Conservation (phyloP, 441 rosid genomes). For the Dalechampia spathulata region DNA sequence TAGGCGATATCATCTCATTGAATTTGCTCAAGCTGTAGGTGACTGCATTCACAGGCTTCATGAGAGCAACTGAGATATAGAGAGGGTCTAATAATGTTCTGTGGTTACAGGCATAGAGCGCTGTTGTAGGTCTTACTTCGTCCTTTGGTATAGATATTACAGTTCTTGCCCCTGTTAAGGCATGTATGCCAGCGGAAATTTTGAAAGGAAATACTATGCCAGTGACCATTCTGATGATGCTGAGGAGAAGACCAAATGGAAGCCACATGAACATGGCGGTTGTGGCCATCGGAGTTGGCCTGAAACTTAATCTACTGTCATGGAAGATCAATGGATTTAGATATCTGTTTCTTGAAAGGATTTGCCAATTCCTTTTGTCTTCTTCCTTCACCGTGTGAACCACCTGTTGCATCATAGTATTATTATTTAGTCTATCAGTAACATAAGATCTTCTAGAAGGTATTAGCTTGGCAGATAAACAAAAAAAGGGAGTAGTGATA, state of each 20-base stretch:
- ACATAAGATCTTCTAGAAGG: no score
- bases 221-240: slow-evolving; percentile 45
- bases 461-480: no score
- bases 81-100: slow-evolving; percentile 85
- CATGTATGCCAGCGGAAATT: slow-evolving; percentile 44
- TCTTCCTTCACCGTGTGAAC: slow-evolving; percentile 44
- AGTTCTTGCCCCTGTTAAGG: slow-evolving; percentile 29
- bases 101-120: slow-evolving; percentile 77
- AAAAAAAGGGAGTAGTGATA: no score
- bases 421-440: no score
- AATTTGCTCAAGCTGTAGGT: slow-evolving; percentile 86
- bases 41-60: slow-evolving; percentile 67
- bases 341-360: slow-evolving; percentile 51
- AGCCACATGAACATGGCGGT: slow-evolving; percentile 69
- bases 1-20: slow-evolving; percentile 78
- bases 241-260: slow-evolving; percentile 51
- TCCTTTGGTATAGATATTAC: slow-evolving; percentile 18
- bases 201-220: slow-evolving; percentile 63
- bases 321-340: slow-evolving; percentile 87
- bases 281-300: slow-evolving; percentile 78
- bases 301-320: slow-evolving; percentile 90
- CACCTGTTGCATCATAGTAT: slow-evolving; percentile 38
- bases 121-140: slow-evolving; percentile 34
- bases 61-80: slow-evolving; percentile 48
- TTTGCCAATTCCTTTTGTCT: slow-evolving; percentile 27